These are phyloP conservation scores for Symmetrospora coprosmae DNA, from an alignment of 768 basidiomycete species.

Conservation along the genomic window DNA sequence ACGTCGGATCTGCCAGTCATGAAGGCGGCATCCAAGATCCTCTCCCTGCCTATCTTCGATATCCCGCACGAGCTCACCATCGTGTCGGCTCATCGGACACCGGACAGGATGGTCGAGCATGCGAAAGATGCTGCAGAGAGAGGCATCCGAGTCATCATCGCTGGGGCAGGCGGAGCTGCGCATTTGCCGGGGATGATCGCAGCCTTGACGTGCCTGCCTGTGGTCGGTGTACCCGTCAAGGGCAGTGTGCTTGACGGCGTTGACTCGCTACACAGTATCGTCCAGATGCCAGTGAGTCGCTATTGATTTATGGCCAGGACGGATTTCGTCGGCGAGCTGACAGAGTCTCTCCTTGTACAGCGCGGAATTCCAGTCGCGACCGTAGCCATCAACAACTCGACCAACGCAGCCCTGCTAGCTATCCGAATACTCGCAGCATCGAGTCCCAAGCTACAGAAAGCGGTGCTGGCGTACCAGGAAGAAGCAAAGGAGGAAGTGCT, in stretches of 20 bases:
- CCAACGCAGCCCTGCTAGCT: slow-evolving; percentile 81
- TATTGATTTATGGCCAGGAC: neutral
- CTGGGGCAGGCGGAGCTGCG: slow-evolving; percentile 95
- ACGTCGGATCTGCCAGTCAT: slow-evolving; percentile 94
- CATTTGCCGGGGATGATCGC: slow-evolving; percentile 98
- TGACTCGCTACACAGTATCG: slow-evolving; percentile 90
- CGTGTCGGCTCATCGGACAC: slow-evolving; percentile 91
- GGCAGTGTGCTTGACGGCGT: slow-evolving; percentile 86
- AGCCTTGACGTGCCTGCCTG: slow-evolving; percentile 76
- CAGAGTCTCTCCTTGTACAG: slow-evolving; percentile 39
- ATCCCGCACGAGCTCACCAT: slow-evolving; percentile 88
- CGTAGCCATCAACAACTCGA: slow-evolving; percentile 88
- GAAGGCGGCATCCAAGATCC: slow-evolving; percentile 69
- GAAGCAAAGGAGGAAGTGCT: slow-evolving; percentile 60
- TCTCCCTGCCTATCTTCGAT: slow-evolving; percentile 51
- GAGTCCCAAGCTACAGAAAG: slow-evolving; percentile 50
- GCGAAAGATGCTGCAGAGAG: slow-evolving; percentile 52
- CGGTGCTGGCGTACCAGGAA: slow-evolving; percentile 62
- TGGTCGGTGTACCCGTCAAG: slow-evolving; percentile 93
- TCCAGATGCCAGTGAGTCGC: slow-evolving; percentile 89
- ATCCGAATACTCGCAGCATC: slow-evolving; percentile 68
- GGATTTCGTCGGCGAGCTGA: neutral
- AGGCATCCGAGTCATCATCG: slow-evolving; percentile 57
- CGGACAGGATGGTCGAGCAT: slow-evolving; percentile 67
- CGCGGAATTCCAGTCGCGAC: slow-evolving; percentile 94